Evolutionary conservation across 306 rosid genomes (phyloP).

Genomic region (Rosa persica): DNA sequence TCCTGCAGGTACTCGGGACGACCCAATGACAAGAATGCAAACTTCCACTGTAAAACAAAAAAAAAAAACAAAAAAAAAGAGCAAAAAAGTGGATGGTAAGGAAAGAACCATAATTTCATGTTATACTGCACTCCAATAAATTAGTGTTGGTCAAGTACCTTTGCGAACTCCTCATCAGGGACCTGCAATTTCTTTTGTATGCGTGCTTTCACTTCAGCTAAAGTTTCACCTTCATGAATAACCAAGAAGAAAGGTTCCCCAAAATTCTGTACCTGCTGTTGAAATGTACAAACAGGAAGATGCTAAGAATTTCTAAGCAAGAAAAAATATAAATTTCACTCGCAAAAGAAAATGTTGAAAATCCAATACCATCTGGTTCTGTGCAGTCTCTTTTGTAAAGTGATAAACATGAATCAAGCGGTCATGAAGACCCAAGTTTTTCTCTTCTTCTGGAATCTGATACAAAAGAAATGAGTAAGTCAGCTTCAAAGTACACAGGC

Average conservation of each 20-base stretch:
- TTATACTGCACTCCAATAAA: background rate
- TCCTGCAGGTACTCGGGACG: conserved; percentile 96
- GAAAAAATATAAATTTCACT: background rate
- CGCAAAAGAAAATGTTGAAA: background rate
- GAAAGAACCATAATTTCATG: background rate
- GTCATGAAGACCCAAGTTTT: conserved; percentile 65
- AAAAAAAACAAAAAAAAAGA: background rate
- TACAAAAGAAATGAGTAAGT: background rate
- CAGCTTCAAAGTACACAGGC: conserved; percentile 12
- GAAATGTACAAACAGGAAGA: conserved; percentile 2
- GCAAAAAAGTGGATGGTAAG: background rate
- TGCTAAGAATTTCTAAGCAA: background rate
- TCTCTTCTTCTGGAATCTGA: conserved; percentile 89
- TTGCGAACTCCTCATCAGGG: conserved; percentile 80
- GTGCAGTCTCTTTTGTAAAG: conserved; percentile 68
- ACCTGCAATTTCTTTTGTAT: conserved; percentile 83
- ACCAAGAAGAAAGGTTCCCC: conserved; percentile 95
- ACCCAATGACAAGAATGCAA: conserved; percentile 83
- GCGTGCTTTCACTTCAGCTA: conserved; percentile 81
- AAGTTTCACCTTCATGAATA: conserved; percentile 72
- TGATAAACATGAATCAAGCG: conserved; percentile 92
- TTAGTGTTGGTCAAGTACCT: conserved; percentile 42
- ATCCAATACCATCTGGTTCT: conserved; percentile 62
- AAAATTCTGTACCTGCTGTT: conserved; percentile 85
- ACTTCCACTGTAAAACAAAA: conserved; percentile 67